A percentile compares a stretch with the other conserved stretches of the same genome.
phyloP scores from a whole-genome alignment of 345 rosid species.

The Linum trigynum region DNA sequence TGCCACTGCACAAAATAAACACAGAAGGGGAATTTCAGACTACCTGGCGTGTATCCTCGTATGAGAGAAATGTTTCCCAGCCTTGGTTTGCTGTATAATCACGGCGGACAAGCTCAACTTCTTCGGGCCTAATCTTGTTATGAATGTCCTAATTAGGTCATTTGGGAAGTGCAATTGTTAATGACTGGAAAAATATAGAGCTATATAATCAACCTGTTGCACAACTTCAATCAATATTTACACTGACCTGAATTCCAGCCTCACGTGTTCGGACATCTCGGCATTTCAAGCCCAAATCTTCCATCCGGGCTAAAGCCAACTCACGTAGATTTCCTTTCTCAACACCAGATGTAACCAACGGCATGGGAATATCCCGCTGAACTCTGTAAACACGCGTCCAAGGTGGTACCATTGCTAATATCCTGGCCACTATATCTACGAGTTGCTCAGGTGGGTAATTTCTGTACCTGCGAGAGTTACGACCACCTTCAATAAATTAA shows the following conservation, averaged over 20 bases:
- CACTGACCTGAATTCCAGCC: slow-evolving; percentile 89
- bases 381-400: slow-evolving; percentile 99
- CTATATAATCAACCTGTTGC: neutral
- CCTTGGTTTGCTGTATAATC: slow-evolving; percentile 97
- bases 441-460: slow-evolving; percentile 98
- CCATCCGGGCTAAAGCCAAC: slow-evolving; percentile 93
- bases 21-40: neutral
- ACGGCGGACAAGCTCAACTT: slow-evolving; percentile 97
- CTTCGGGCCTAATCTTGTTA: slow-evolving; percentile 90
- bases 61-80: slow-evolving; percentile 97
- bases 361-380: slow-evolving; percentile 99
- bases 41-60: slow-evolving; percentile 96
- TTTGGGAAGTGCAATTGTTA: neutral
- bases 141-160: slow-evolving; percentile 62
- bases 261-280: slow-evolving; percentile 98
- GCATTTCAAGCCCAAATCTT: slow-evolving; percentile 92
- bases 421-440: slow-evolving; percentile 94
- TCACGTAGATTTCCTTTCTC: slow-evolving; percentile 99
- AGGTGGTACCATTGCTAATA: slow-evolving; percentile 97
- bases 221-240: neutral
- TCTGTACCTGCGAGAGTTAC: slow-evolving; percentile 48
- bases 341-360: slow-evolving; percentile 96
- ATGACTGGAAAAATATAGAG: neutral
- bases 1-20: neutral
- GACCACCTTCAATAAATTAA: neutral